These are phyloP conservation scores for Candida caryicola DNA, from an alignment of 805 yeast genomes.

Conservation along the genomic window DNA sequence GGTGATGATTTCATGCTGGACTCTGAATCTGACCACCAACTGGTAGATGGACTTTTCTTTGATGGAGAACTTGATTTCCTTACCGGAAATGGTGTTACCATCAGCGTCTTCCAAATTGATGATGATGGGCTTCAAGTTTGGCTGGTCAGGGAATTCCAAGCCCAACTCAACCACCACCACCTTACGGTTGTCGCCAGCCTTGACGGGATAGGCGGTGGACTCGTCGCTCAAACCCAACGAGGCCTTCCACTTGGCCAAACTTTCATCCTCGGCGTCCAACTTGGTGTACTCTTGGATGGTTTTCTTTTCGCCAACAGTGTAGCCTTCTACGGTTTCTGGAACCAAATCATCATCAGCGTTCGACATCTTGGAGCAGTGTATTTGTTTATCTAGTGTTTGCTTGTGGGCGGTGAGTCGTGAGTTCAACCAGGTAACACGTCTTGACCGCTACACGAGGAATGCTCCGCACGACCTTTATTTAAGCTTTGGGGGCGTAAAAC, in stretches of 20 bases:
- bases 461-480: background rate
- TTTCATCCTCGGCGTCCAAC: conserved; percentile 87
- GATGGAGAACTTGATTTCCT: conserved; percentile 67
- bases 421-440: background rate
- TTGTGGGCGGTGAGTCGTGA: too few species aligned
- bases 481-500: background rate
- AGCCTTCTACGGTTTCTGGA: conserved; percentile 63
- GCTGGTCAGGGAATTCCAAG: conserved; percentile 60
- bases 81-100: conserved; percentile 53
- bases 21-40: conserved; percentile 70
- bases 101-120: conserved; percentile 62
- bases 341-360: conserved; percentile 51
- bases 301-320: conserved; percentile 66
- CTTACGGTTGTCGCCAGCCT: conserved; percentile 67
- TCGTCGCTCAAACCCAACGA: conserved; percentile 73
- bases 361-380: conserved; percentile 15
- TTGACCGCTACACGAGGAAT: background rate
- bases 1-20: conserved; percentile 88
- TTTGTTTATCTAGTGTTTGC: too few species aligned
- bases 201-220: conserved; percentile 53
- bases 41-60: conserved; percentile 77
- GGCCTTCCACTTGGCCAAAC: conserved; percentile 87
- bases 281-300: conserved; percentile 79
- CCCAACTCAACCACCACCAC: conserved; percentile 81
- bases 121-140: conserved; percentile 55